Evolutionary conservation across 2,329 filamentous ascomycete genomes (phyloP), one percentile per base, ranked within the genome.

Genomic region (Colletotrichum trifolii): DNA sequence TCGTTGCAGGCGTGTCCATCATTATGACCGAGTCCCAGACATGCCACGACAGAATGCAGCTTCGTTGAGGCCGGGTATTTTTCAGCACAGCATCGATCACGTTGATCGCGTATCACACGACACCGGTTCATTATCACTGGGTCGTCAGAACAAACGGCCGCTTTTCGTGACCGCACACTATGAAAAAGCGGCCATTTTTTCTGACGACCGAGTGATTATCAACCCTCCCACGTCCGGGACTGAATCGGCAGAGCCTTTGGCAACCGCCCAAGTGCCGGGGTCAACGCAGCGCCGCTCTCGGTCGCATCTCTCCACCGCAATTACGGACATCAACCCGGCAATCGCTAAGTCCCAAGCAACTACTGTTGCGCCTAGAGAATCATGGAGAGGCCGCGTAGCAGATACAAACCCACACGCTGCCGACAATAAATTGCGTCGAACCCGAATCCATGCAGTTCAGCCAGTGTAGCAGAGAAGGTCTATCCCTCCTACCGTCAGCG

Each of bases 241-340:
- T 50, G 43, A 36, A 35, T 50, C 39, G 52, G 8, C 52, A 45
- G 46, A 52, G 47, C 55, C 50, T 52, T 36, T 60, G n/a, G 43
- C 39, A n/a, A 53, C 36, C 25, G n/a, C 35, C 45, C 12, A 25
- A 35, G 25, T 35, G 40, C 46, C 50, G 62, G 62, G 57, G 62
- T 45, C 43, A 34, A 15, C 45, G 45, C 57, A 54, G 43, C 57
- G 62, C 46, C 62, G 57, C 56, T 48, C 46, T 62, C 46, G 52
- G 50, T 56, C 62, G 35, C 42, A 61, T 54, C 39, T 43, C 40
- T 55, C 48, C 62, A 47, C 62, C 42, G 50, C 57, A 65, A 62
- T 65, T 42, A 60, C 56, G 45, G 34, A 43, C 61, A 54, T 36
- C 48, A 55, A 64, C 61, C 39, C 56, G 45, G 49, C 50, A 38